Percentiles rank a stretch among this genome's conserved stretches.
Evolutionary conservation across 768 basidiomycete species (phyloP).

Genomic region (Favolaschia claudopus): DNA sequence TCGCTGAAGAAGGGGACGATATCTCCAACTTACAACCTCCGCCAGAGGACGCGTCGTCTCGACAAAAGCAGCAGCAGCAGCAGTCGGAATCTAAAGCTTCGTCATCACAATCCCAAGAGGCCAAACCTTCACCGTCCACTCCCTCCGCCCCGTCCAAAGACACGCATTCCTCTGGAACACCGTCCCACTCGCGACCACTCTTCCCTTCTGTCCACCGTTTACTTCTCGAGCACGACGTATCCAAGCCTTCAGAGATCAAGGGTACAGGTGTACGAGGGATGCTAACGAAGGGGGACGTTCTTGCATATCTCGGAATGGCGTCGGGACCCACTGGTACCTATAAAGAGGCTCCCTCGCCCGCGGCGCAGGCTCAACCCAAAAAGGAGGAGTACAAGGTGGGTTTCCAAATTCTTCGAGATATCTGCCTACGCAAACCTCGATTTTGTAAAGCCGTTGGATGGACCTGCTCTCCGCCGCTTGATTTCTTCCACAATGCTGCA

Average conservation of each 20-base stretch:
- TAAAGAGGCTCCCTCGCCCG: constrained; percentile 52
- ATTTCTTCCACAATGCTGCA: constrained; percentile 70
- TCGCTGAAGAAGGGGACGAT: constrained; percentile 97
- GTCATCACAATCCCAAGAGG: constrained; percentile 39
- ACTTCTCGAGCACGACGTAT: constrained; percentile 68
- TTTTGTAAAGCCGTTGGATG: constrained; percentile 60
- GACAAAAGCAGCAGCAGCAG: constrained; percentile 35
- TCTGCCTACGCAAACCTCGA: neutral
- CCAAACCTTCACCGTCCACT: constrained; percentile 36
- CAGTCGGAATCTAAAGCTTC: constrained; percentile 30
- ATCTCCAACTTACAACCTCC: constrained; percentile 83
- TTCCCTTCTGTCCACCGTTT: constrained; percentile 93
- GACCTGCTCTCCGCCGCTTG: constrained; percentile 66
- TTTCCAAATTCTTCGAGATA: neutral
- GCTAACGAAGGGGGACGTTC: constrained; percentile 95
- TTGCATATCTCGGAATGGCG: constrained; percentile 86
- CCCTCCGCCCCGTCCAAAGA: constrained; percentile 37
- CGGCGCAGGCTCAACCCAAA: constrained; percentile 37
- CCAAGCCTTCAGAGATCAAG: constrained; percentile 71
- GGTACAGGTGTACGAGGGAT: constrained; percentile 93
- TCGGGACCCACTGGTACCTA: constrained; percentile 79
- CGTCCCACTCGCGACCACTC: constrained; percentile 71
- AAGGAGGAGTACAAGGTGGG: constrained; percentile 52
- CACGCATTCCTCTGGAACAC: constrained; percentile 40
- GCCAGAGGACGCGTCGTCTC: constrained; percentile 45